Evolutionary conservation across 2,329 filamentous ascomycete species (phyloP).

Genomic region (Sordariomycetes sp.): DNA sequence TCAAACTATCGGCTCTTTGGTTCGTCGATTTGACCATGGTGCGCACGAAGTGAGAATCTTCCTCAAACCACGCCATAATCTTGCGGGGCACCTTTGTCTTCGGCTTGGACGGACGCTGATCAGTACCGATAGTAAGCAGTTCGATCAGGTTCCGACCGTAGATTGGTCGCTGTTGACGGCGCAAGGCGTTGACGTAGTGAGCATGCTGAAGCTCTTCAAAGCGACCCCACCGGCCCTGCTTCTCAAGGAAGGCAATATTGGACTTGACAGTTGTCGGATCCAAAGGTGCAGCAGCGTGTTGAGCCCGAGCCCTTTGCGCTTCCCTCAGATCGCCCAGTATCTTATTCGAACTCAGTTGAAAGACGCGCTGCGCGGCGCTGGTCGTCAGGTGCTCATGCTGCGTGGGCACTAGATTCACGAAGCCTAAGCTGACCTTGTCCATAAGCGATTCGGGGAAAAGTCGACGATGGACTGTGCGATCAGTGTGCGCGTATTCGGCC

Average conservation of each 20-base stretch:
- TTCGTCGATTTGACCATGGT: slow-evolving; percentile 66
- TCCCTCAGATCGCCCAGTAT: slow-evolving; percentile 63
- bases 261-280: slow-evolving; percentile 61
- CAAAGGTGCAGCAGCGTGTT: slow-evolving; percentile 42
- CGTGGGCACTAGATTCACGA: slow-evolving; percentile 71
- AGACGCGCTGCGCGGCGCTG: slow-evolving; percentile 42
- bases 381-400: slow-evolving; percentile 58
- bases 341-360: slow-evolving; percentile 61
- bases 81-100: slow-evolving; percentile 52
- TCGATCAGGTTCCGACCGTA: slow-evolving; percentile 77
- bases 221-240: slow-evolving; percentile 55
- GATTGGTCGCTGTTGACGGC: slow-evolving; percentile 70
- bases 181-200: slow-evolving; percentile 71
- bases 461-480: slow-evolving; percentile 57
- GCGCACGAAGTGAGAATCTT: slow-evolving; percentile 54
- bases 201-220: slow-evolving; percentile 75
- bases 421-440: slow-evolving; percentile 59
- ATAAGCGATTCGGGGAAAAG: slow-evolving; percentile 55
- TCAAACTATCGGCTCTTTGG: slow-evolving; percentile 62
- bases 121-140: slow-evolving; percentile 55
- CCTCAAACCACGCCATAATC: slow-evolving; percentile 66
- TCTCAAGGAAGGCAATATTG: slow-evolving; percentile 65
- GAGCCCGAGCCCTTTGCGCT: slow-evolving; percentile 54
- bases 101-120: slow-evolving; percentile 48
- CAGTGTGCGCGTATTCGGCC: slow-evolving; percentile 64